A percentile compares a stretch with the other conserved stretches of the same genome.
Evolutionary conservation across 148 eudicot genomes (phyloP).

Genomic region (Suaeda aralocaspica): DNA sequence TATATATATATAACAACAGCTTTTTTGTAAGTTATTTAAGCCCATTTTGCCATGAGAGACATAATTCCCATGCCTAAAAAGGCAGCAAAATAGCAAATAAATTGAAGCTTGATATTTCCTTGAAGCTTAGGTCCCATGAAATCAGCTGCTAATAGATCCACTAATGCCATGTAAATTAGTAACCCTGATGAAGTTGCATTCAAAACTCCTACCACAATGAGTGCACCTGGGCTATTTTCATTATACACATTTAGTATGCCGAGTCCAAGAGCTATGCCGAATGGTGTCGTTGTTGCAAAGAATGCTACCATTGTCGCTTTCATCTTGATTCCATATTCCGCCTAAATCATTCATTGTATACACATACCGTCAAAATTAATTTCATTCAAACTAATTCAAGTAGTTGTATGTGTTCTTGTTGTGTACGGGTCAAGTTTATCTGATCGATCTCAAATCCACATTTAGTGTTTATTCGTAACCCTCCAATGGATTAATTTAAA

Average conservation of each 20-base stretch:
- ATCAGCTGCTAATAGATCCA: slow-evolving; percentile 51
- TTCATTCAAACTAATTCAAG: too few species aligned
- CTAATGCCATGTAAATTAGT: slow-evolving; percentile 59
- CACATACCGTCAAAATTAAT: too few species aligned
- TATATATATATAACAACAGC: too few species aligned
- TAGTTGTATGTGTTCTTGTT: too few species aligned
- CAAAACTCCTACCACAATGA: slow-evolving; percentile 48
- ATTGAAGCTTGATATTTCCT: slow-evolving; percentile 44
- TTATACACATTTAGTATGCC: slow-evolving; percentile 37
- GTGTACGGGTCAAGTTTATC: too few species aligned
- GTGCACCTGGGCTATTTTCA: slow-evolving; percentile 49
- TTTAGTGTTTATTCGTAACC: too few species aligned
- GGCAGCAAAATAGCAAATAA: slow-evolving; percentile 35
- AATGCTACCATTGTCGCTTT: slow-evolving; percentile 49
- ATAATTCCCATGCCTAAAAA: slow-evolving; percentile 44
- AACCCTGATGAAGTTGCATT: slow-evolving; percentile 53
- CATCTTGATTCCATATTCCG: slow-evolving; percentile 38
- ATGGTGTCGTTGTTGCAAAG: slow-evolving; percentile 52
- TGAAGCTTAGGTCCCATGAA: slow-evolving; percentile 51
- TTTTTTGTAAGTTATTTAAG: too few species aligned
- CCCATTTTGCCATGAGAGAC: slow-evolving; percentile 5
- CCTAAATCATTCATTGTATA: slow-evolving; percentile 21
- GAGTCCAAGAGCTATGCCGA: slow-evolving; percentile 50
- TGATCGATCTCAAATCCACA: too few species aligned
- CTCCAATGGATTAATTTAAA: too few species aligned